Conservation (phyloP, 176 grass and related monocot species). For the Oryza nivara region DNA sequence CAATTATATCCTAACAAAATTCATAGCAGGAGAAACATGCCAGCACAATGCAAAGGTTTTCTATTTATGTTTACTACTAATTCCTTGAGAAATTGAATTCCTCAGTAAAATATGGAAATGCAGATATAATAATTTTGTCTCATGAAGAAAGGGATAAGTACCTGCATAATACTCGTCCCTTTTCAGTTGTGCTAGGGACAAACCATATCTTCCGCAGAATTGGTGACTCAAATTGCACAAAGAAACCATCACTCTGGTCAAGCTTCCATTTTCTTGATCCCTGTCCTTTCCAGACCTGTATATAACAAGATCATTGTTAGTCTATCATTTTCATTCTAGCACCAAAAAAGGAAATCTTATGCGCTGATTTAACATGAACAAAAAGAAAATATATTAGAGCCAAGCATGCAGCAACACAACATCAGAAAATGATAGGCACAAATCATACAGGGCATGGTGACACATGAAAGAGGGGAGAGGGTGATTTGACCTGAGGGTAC, state of each 20-base stretch:
- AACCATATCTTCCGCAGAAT: conserved; percentile 79
- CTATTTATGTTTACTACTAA: conserved; percentile 13
- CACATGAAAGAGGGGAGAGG: conserved; percentile 17
- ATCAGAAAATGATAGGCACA: neutral
- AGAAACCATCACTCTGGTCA: conserved; percentile 94
- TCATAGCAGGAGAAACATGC: neutral
- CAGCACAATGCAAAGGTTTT: conserved; percentile 20
- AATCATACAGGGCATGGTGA: neutral
- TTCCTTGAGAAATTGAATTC: neutral
- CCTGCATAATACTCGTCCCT: conserved; percentile 80
- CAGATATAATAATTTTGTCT: neutral
- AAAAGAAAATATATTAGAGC: conserved; percentile 12
- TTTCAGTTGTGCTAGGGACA: conserved; percentile 81
- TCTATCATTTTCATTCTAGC: conserved; percentile 19
- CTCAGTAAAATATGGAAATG: neutral
- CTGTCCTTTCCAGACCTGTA: conserved; percentile 94
- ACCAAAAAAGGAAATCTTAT: conserved; percentile 12
- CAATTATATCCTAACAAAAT: neutral
- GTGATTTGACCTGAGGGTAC: conserved; percentile 80
- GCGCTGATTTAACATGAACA: neutral
- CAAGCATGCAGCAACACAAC: conserved; percentile 25
- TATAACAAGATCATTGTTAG: conserved; percentile 30
- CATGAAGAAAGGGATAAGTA: conserved; percentile 19
- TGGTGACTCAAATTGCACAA: conserved; percentile 94
- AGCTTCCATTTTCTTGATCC: conserved; percentile 98